phyloP scores from a whole-genome alignment of 805 yeast species.

The Pichia nanzhaoensis region DNA sequence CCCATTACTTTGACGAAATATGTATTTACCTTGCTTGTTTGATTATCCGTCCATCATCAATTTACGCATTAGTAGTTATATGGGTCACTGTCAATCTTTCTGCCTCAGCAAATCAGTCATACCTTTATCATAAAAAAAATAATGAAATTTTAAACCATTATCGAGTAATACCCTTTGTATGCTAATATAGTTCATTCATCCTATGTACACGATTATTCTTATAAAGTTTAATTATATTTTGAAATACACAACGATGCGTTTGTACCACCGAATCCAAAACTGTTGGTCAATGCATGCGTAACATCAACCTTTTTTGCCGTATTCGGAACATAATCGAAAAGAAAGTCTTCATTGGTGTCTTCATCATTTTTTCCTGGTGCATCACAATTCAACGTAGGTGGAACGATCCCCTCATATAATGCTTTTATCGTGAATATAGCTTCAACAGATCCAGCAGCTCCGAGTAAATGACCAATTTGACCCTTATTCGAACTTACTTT shows the following conservation, averaged over 20 bases:
- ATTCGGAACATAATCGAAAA: conserved; percentile 53
- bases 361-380: conserved; percentile 43
- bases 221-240: conserved; percentile 16
- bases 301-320: conserved; percentile 34
- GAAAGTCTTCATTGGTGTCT: conserved; percentile 35
- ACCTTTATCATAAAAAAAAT: conserved; percentile 35
- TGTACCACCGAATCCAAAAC: conserved; percentile 98
- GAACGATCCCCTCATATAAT: conserved; percentile 47
- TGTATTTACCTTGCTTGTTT: conserved; percentile 38
- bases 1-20: conserved; percentile 68
- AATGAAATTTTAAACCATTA: conserved; percentile 13
- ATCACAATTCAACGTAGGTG: conserved; percentile 75
- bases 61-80: conserved; percentile 23
- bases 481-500: conserved; percentile 82
- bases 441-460: conserved; percentile 96
- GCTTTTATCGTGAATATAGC: conserved; percentile 74
- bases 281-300: conserved; percentile 67
- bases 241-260: conserved; percentile 67
- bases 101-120: conserved; percentile 49
- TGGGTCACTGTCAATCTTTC: conserved; percentile 45
- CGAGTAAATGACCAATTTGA: conserved; percentile 86
- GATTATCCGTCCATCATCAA: conserved; percentile 13
- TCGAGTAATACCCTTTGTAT: conserved; percentile 28
- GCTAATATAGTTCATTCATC: conserved; percentile 11
- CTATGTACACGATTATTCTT: not conserved